A percentile compares a stretch with the other conserved stretches of the same genome.
Conservation (phyloP, 2,329 filamentous ascomycete species). For the Aspergillus texensis region DNA sequence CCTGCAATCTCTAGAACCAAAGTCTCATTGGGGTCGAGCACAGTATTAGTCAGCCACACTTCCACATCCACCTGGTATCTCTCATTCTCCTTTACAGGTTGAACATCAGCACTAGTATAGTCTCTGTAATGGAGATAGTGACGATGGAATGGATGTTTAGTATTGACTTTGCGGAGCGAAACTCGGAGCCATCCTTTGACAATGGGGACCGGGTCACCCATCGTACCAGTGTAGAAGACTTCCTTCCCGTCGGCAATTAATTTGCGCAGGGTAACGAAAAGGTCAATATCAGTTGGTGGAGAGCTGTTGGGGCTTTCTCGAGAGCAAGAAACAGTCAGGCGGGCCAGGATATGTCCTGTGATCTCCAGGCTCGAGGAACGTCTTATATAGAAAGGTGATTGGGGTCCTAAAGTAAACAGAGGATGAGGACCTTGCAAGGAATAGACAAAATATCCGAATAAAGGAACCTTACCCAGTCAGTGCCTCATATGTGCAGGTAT, state of each 20-base stretch:
- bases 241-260: slow-evolving; percentile 50
- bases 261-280: slow-evolving; percentile 58
- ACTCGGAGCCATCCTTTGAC: slow-evolving; percentile 56
- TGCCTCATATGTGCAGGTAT: not conserved
- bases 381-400: not conserved
- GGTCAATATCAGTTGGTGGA: slow-evolving; percentile 51
- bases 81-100: slow-evolving; percentile 48
- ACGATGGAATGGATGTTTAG: slow-evolving; percentile 44
- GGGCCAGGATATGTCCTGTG: slow-evolving; percentile 66
- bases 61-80: slow-evolving; percentile 52
- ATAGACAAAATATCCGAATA: too few relatives aligned
- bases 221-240: slow-evolving; percentile 56
- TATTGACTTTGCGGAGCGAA: slow-evolving; percentile 49
- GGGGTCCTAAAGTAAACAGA: not conserved
- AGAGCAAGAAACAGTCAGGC: slow-evolving; percentile 60
- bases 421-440: too few relatives aligned
- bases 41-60: slow-evolving; percentile 35
- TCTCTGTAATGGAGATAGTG: slow-evolving; percentile 51
- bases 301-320: slow-evolving; percentile 36
- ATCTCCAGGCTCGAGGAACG: slow-evolving; percentile 53
- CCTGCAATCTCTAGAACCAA: slow-evolving; percentile 16
- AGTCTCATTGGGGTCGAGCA: slow-evolving; percentile 22
- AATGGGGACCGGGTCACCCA: slow-evolving; percentile 54
- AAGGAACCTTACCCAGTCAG: not conserved
- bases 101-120: slow-evolving; percentile 42